phyloP scores from a whole-genome alignment of 768 basidiomycete species.

The Calocera cornea region DNA sequence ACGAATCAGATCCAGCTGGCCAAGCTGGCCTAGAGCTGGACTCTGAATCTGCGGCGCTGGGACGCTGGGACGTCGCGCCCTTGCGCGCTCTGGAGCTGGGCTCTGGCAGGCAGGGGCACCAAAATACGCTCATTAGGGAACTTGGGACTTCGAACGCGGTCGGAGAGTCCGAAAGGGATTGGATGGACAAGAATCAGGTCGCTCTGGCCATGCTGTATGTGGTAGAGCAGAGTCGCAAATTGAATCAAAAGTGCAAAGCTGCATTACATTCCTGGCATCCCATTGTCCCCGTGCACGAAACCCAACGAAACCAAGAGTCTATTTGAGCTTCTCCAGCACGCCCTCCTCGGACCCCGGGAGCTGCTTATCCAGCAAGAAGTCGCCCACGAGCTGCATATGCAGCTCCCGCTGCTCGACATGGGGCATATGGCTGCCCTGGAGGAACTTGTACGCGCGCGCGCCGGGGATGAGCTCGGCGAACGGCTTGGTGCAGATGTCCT shows the following conservation, averaged over 20 bases:
- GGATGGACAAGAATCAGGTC: too few relatives aligned
- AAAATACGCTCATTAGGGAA: background rate
- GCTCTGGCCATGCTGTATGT: background rate
- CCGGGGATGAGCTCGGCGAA: constrained; percentile 5
- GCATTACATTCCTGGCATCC: too few relatives aligned
- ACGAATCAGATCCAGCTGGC: background rate
- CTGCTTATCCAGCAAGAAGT: background rate
- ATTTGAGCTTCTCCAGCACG: background rate
- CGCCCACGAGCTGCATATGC: background rate
- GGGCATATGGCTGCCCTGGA: constrained; percentile 1
- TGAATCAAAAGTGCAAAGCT: background rate
- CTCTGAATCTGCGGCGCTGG: background rate
- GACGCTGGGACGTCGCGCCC: too few relatives aligned
- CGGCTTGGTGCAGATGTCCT: constrained; percentile 1
- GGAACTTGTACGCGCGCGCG: background rate
- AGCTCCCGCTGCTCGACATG: background rate
- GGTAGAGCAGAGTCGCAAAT: background rate
- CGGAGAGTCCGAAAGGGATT: too few relatives aligned
- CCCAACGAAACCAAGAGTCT: background rate
- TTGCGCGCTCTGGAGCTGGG: too few relatives aligned
- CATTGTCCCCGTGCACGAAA: too few relatives aligned
- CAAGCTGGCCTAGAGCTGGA: background rate
- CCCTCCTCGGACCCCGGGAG: background rate
- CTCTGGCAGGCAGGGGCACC: too few relatives aligned
- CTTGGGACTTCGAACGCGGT: background rate